Evolutionary conservation across 306 rosid species (phyloP).

Genomic region (Vachellia pachyceras): DNA sequence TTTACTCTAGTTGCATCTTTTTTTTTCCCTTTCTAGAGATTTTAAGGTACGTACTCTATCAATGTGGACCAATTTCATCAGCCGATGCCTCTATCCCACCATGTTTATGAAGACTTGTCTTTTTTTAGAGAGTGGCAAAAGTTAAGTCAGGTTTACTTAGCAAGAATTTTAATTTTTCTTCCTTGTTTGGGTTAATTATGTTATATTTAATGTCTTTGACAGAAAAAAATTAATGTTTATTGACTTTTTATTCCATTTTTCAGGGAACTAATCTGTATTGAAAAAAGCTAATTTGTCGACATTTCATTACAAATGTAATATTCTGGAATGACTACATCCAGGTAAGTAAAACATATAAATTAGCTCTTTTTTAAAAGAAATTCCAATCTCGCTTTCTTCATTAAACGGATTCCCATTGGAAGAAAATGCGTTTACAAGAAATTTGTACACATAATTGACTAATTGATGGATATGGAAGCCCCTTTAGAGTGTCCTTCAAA

Average conservation of each 20-base stretch:
- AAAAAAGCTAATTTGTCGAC: background rate
- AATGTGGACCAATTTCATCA: background rate
- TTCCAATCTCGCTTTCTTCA: background rate
- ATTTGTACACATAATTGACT: background rate
- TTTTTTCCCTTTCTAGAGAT: background rate
- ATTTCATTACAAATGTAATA: background rate
- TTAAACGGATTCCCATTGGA: too few species aligned
- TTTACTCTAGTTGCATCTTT: background rate
- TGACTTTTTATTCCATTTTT: background rate
- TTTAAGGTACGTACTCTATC: too few species aligned
- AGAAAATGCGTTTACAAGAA: background rate
- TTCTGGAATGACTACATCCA: background rate
- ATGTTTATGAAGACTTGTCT: background rate
- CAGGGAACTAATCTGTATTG: background rate
- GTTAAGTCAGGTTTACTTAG: background rate
- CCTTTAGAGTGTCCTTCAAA: background rate
- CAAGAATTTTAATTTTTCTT: background rate
- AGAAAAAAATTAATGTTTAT: background rate
- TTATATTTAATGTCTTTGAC: background rate
- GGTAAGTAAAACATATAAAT: background rate
- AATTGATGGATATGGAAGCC: background rate
- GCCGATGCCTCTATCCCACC: background rate
- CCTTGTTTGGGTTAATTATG: background rate
- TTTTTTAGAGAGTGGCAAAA: background rate
- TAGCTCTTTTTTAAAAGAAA: background rate